These are phyloP conservation scores for Aureococcus anophagefferens DNA, from an alignment of 108 stramenopile species.

Conservation along the genomic window DNA sequence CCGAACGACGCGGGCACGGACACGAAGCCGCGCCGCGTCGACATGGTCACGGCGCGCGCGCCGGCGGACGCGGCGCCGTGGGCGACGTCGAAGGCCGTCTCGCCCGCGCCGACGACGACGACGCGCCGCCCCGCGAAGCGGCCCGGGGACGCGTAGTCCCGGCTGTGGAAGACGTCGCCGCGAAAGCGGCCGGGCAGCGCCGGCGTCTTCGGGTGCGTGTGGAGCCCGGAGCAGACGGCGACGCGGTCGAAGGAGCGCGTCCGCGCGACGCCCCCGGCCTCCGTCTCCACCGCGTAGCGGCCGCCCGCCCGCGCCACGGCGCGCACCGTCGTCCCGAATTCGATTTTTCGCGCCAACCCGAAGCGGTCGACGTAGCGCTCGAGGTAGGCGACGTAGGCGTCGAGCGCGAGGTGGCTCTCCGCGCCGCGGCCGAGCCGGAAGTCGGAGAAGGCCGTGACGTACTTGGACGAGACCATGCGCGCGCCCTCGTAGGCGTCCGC, in stretches of 20 bases:
- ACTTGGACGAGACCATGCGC: slow-evolving; percentile 2
- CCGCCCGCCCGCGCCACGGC: no score
- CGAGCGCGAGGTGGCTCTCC: neutral
- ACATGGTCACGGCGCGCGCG: neutral
- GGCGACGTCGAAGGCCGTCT: neutral
- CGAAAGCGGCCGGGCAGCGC: neutral
- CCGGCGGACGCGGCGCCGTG: neutral
- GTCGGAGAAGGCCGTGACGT: neutral
- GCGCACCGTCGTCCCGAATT: no score
- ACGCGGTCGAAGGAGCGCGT: neutral
- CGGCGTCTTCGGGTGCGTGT: neutral
- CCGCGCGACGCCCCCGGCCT: no score
- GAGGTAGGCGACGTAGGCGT: neutral
- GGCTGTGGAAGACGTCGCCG: neutral
- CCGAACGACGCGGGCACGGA: neutral
- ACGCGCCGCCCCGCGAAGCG: neutral
- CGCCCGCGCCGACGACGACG: neutral
- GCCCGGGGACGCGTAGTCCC: neutral
- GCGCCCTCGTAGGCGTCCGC: neutral
- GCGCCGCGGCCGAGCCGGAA: neutral
- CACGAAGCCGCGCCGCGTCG: slow-evolving; percentile 7
- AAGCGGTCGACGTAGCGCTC: no score
- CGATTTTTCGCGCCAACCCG: no score
- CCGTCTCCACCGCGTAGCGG: no score
- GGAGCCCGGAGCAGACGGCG: slow-evolving; percentile 8